A percentile compares a stretch with the other conserved stretches of the same genome.
Evolutionary conservation across 495 filamentous ascomycete genomes (phyloP).

Genomic region (Platismatia glauca): DNA sequence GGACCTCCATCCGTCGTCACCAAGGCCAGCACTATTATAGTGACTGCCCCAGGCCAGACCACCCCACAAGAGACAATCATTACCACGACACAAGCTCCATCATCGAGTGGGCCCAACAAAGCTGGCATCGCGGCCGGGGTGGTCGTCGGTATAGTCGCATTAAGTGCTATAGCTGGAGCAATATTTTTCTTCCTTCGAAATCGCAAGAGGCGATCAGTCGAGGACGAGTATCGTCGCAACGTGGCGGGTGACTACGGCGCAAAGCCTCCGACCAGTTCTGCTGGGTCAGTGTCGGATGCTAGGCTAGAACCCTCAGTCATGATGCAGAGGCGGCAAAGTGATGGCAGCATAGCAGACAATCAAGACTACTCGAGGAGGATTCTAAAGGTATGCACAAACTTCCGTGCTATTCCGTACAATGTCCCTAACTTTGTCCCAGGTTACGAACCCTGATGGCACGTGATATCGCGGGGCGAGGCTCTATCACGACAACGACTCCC

Average conservation of each 20-base stretch:
- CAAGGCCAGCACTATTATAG: conserved; percentile 32
- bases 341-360: conserved; percentile 96
- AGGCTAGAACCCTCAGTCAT: conserved; percentile 80
- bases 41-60: conserved; percentile 30
- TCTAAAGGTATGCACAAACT: conserved; percentile 59
- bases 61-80: conserved; percentile 18
- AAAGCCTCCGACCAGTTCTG: conserved; percentile 55
- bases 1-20: conserved; percentile 26
- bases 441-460: conserved; percentile 40
- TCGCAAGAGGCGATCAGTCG: conserved; percentile 60
- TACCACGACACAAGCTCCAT: conserved; percentile 13
- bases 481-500: conserved; percentile 9
- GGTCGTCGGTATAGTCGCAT: conserved; percentile 70
- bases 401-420: neutral
- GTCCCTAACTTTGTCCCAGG: conserved; percentile 25
- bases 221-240: conserved; percentile 72
- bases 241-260: conserved; percentile 49
- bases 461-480: conserved; percentile 7
- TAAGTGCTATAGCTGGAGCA: conserved; percentile 56
- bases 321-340: conserved; percentile 80
- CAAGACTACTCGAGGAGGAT: conserved; percentile 95
- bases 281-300: conserved; percentile 62
- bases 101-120: conserved; percentile 42
- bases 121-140: conserved; percentile 82
- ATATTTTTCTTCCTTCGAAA: conserved; percentile 68